Evolutionary conservation across 2,329 filamentous ascomycete species (phyloP).

Genomic region (Fusarium xylarioides): DNA sequence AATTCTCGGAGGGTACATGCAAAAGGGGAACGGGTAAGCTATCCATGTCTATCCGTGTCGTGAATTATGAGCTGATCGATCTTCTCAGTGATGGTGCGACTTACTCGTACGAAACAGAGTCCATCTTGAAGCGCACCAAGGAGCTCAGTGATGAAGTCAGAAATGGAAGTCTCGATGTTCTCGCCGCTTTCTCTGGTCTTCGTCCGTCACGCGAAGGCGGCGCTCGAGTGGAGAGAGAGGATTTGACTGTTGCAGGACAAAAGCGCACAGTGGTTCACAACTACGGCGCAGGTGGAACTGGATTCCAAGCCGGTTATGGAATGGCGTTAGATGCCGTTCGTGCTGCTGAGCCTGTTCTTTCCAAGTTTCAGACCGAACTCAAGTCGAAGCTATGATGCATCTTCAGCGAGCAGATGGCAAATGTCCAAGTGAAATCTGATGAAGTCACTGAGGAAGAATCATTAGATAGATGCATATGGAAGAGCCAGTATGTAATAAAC

Average conservation of each 20-base stretch:
- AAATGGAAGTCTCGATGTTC: neutral
- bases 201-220: neutral
- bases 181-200: neutral
- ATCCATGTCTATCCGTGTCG: too few species aligned
- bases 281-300: neutral
- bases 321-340: conserved; percentile 4
- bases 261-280: neutral
- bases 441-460: neutral
- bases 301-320: neutral
- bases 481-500: neutral
- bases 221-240: neutral
- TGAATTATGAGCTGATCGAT: too few species aligned
- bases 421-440: neutral
- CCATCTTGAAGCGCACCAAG: neutral
- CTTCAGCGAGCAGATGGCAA: neutral
- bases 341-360: neutral
- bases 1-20: neutral
- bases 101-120: neutral
- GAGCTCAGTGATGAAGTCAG: neutral
- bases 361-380: neutral
- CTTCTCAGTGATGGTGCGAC: neutral
- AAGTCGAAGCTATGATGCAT: neutral
- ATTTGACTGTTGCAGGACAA: neutral
- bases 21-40: neutral
- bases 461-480: neutral